Base-by-base conservation (phyloP, 129 eudicot genomes). In the Helichrysum umbraculigerum region DNA sequence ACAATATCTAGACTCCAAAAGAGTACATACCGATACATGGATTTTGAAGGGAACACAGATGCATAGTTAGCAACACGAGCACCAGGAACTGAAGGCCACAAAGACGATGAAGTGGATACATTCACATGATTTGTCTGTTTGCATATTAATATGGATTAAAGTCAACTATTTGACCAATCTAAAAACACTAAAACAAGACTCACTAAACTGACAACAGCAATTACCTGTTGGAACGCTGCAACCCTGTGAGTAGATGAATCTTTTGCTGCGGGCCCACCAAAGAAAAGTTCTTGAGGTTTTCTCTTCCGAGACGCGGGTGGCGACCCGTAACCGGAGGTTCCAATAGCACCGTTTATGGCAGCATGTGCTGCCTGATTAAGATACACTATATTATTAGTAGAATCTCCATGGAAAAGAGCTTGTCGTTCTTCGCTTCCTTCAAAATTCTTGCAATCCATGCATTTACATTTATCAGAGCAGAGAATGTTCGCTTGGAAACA, bases 381-480 rank as follows among this genome's bases (percentile, higher is more conserved):
- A 64, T 68, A 83, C 50, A 76, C 76, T 68, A 80, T 70, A 35
- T 66, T 44, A 74, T 82, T 85, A 30, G 67, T 37, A 0, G 75
- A 76, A 72, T 79, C 75, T 25, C 86, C 91, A 68, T 82, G 82
- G 30, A 76, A 78, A 80, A 84, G 90, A 22, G 90, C 87, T 60
- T 81, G 84, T 28, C 92, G 72, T 81, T 93, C 98, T 78, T 88
- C 92, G 68, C 96, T 88, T 70, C 91, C 97, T 68, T 93, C 97
- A 52, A 76, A 85, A 83, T 93, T 93, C 79, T 90, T 93, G 91
- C 98, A 93, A 75, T 90, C 98, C 80, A 87, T 60, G 79, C 98
- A 93, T 82, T 89, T 88, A 77, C 98, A 93, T 68, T 83, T 93
- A 22, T 90, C 96, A n/a, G 98, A 93, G 73, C 98, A 93, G 37